Base-by-base conservation (phyloP, 2,329 filamentous ascomycete species). In the Aspergillus floridensis region DNA sequence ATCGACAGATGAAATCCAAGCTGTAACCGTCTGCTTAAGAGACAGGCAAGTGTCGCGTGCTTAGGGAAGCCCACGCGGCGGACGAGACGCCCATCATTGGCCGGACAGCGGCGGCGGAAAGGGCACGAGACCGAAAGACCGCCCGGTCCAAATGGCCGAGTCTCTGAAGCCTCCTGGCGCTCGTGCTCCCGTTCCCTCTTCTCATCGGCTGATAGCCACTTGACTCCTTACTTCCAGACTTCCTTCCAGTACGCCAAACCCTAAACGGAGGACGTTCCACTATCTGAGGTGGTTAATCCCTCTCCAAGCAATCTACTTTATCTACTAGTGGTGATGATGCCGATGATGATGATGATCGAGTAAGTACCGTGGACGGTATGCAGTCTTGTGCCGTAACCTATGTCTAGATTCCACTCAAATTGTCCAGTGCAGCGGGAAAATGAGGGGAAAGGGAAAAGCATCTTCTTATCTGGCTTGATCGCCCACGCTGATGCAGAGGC, bases 11-110 rank as follows among this genome's bases (percentile, higher is more conserved):
- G 14, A 16, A 35, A 4, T 35, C 32, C 11, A 35, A 35, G 16
- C 32, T 35, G 32, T 35, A 35, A 35, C 32, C 32, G 21, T 35
- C 12, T 35, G 32, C 32, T 6, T 16, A 16, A 35, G 32, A 35
- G 49, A 22, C 63, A 49, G 35, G 12, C 47, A 57, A 65, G 70
- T 74, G 72, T 74, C 72, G 72, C 72, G 72, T 74, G 72, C 72
- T 74, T 70, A 59, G 19, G 55, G 29, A 53, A 58, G 68, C 67
- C 68, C 72, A 75, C 72, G 72, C 70, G 72, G 60, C 54, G 50
- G 51, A 62, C 63, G 48, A 8, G 55, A 6, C 52, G 26, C 22
- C 31, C 41, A 24, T 71, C 63, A 74, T 74, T 72, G 72, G 72
- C 56, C 47, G 49, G 21, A 49, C 19, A 38, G 58, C 31, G 53